Conservation (phyloP, 2,329 filamentous ascomycete genomes). For the Chrysoporthe cubensis region DNA sequence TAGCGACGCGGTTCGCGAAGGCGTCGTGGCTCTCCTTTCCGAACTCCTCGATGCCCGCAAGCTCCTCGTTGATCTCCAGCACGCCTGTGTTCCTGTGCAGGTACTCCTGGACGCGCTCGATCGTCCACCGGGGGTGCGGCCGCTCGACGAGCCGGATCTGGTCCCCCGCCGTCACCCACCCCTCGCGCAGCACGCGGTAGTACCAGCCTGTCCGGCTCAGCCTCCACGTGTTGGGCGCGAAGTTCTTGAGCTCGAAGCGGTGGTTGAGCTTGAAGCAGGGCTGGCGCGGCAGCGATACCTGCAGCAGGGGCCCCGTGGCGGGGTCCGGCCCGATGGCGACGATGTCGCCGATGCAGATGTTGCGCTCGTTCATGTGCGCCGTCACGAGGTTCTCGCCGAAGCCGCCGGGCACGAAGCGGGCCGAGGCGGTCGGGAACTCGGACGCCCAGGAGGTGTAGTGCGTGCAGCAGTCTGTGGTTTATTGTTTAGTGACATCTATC, state of each 20-base stretch:
- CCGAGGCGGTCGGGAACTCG: slow-evolving; percentile 55
- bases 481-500: neutral
- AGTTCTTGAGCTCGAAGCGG: slow-evolving; percentile 65
- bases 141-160: slow-evolving; percentile 59
- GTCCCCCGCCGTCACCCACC: slow-evolving; percentile 59
- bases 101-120: slow-evolving; percentile 66
- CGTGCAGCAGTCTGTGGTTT: slow-evolving; percentile 54
- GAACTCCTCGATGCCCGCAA: slow-evolving; percentile 55
- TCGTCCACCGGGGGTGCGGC: slow-evolving; percentile 62
- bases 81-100: slow-evolving; percentile 59
- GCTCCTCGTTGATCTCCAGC: slow-evolving; percentile 53
- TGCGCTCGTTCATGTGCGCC: slow-evolving; percentile 62
- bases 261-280: slow-evolving; percentile 74
- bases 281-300: slow-evolving; percentile 64
- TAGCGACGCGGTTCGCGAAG: slow-evolving; percentile 57
- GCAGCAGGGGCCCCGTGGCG: slow-evolving; percentile 47
- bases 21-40: slow-evolving; percentile 51
- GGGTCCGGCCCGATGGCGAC: slow-evolving; percentile 52
- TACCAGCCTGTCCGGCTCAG: slow-evolving; percentile 67
- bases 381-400: slow-evolving; percentile 70
- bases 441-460: slow-evolving; percentile 61
- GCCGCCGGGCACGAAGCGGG: slow-evolving; percentile 58
- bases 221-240: slow-evolving; percentile 61
- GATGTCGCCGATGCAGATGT: slow-evolving; percentile 67
- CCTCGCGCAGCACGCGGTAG: slow-evolving; percentile 62